Evolutionary conservation across 1,284 basidiomycete species (phyloP).

Genomic region (Cryptococcus wingfieldii): DNA sequence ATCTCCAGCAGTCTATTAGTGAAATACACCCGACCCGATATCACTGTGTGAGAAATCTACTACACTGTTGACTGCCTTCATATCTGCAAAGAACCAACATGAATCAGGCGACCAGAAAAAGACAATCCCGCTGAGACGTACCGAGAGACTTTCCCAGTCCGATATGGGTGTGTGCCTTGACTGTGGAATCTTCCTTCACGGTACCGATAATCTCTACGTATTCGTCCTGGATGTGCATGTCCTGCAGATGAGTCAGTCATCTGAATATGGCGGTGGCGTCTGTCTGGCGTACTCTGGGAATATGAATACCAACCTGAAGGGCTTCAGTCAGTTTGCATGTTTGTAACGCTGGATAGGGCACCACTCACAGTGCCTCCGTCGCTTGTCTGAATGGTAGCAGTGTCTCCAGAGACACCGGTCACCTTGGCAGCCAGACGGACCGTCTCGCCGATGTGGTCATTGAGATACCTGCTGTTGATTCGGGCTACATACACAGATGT

Average conservation of each 20-base stretch:
- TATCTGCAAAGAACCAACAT: slow-evolving; percentile 20
- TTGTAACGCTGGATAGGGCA: background rate
- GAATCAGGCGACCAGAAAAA: background rate
- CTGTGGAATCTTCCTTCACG: slow-evolving; percentile 58
- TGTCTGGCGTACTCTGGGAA: slow-evolving; percentile 52
- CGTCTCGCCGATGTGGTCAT: slow-evolving; percentile 49
- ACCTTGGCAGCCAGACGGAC: slow-evolving; percentile 72
- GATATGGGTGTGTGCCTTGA: slow-evolving; percentile 62
- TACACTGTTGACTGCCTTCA: slow-evolving; percentile 42
- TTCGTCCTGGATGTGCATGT: slow-evolving; percentile 54
- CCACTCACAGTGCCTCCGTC: slow-evolving; percentile 61
- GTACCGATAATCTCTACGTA: slow-evolving; percentile 73
- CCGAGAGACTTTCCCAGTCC: slow-evolving; percentile 65
- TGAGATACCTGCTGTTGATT: slow-evolving; percentile 37
- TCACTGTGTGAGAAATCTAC: slow-evolving; percentile 38
- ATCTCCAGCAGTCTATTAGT: background rate
- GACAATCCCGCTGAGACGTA: slow-evolving; percentile 46
- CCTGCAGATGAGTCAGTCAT: slow-evolving; percentile 45
- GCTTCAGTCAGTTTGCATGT: background rate
- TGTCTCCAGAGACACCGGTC: slow-evolving; percentile 57
- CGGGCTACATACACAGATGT: slow-evolving; percentile 26
- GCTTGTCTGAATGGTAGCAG: slow-evolving; percentile 61
- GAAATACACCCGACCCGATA: slow-evolving; percentile 41
- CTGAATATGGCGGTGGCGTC: background rate
- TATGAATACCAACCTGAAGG: slow-evolving; percentile 55